A percentile compares a stretch with the other conserved stretches of the same genome.
These are phyloP conservation scores for Laburnicola sp. DNA, from an alignment of 2,329 filamentous ascomycete genomes.

Conservation along the genomic window DNA sequence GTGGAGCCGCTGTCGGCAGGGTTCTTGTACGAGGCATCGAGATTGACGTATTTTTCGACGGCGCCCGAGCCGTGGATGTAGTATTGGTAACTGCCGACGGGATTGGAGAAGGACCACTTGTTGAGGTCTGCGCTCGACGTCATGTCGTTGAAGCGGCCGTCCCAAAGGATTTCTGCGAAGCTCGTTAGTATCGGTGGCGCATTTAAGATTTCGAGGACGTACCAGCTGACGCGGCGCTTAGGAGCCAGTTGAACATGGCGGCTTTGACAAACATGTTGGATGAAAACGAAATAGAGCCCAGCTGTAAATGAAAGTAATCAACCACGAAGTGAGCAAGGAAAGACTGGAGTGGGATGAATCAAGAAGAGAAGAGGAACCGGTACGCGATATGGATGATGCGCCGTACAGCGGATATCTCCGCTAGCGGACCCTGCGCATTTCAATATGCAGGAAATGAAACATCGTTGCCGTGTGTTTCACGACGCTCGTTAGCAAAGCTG, in stretches of 20 bases:
- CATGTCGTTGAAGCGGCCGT: conserved; percentile 67
- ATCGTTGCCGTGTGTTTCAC: too few species aligned
- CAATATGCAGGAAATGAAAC: too few species aligned
- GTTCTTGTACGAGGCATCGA: conserved; percentile 65
- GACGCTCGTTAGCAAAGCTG: too few species aligned
- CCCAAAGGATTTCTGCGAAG: conserved; percentile 60
- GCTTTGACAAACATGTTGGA: conserved; percentile 37
- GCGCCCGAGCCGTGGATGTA: conserved; percentile 69
- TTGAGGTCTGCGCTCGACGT: conserved; percentile 57
- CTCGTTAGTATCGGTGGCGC: background rate
- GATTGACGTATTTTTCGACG: conserved; percentile 63
- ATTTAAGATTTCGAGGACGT: background rate
- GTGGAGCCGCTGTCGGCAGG: conserved; percentile 62
- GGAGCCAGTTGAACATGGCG: conserved; percentile 31
- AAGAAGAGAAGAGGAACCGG: too few species aligned
- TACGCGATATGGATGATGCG: too few species aligned
- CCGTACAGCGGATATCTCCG: too few species aligned
- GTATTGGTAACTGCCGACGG: conserved; percentile 72
- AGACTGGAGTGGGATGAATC: too few species aligned
- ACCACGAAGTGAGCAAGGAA: too few species aligned
- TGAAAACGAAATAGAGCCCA: too few species aligned
- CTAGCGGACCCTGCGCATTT: too few species aligned
- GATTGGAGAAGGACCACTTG: conserved; percentile 67
- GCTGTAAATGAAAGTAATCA: too few species aligned
- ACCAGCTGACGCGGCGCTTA: conserved; percentile 39